Base-by-base conservation (phyloP, 805 yeast genomes). In the Yarrowia keelungensis region DNA sequence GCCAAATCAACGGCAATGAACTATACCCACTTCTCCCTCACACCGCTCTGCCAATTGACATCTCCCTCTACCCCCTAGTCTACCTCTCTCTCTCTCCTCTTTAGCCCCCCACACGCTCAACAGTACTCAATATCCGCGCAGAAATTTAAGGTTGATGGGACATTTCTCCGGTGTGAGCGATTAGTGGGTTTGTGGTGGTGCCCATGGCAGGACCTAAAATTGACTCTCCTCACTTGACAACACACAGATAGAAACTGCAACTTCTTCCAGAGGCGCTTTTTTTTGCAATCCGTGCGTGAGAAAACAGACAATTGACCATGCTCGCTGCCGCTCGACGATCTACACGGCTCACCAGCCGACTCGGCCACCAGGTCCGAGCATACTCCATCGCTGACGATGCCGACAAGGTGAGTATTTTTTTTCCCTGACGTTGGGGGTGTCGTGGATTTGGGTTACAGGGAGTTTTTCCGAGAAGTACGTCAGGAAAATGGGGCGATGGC, bases 131-230 rank as follows among this genome's bases (percentile, higher is more conserved):
- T 56, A 56, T 56, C 62, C 62, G 62, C 62, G 62, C 62, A 56
- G 47, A 56, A 53, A 41, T 41, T 26, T 56, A 56, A 42, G 22
- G 62, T 56, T 56, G 62, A 15, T 56, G 62, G 62, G 62, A 56
- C 62, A 56, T 56, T 56, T 56, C 62, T 56, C 62, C 62, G 62
- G 62, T 56, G 62, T 56, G 62, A 56, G 62, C 65, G 65, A 59
- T 59, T 59, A 59, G 65, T 41, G 59, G 59, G n/a, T 10, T 53
- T 53, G 45, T 38, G 59, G 59, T 53, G 62, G 62, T 56, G 62
- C 47, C 62, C 62, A 56, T 15, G 42, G 65, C 51, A 59, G 46
- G 51, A 43, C 51, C 65, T 43, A 35, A 45, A 59, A 45, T 59
- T 43, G 65, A 59, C 65, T 43, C 65, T 59, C 65, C 50, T 59